Evolutionary conservation across 2,329 filamentous ascomycete species (phyloP).

Genomic region (Teratosphaeria viscida): DNA sequence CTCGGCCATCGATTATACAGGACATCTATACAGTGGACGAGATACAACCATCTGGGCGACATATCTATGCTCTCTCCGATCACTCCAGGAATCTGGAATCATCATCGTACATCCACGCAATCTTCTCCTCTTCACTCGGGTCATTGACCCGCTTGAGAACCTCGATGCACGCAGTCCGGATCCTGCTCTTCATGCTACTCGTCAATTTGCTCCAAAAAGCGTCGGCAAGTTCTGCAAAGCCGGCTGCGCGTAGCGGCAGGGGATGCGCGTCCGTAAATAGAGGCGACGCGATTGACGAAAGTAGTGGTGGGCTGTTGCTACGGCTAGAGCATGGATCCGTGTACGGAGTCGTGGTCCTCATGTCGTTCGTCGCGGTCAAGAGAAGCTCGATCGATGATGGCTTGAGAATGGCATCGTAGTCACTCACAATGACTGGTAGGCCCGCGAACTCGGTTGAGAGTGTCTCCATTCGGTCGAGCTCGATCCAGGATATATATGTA

Average conservation of each 20-base stretch:
- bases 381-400: slow-evolving; percentile 1
- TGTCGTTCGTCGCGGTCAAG: background rate
- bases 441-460: slow-evolving; percentile 11
- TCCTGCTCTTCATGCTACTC: slow-evolving; percentile 14
- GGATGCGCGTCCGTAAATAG: background rate
- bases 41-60: background rate
- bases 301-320: background rate
- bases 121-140: slow-evolving; percentile 5
- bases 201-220: slow-evolving; percentile 12
- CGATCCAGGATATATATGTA: background rate
- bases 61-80: background rate
- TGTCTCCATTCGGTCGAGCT: background rate
- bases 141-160: slow-evolving; percentile 19
- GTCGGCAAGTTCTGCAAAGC: slow-evolving; percentile 12
- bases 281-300: background rate
- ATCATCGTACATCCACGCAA: slow-evolving; percentile 15
- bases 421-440: slow-evolving; percentile 17
- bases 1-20: background rate
- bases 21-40: background rate
- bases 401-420: slow-evolving; percentile 10
- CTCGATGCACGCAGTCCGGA: slow-evolving; percentile 18
- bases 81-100: slow-evolving; percentile 23
- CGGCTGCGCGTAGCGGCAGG: background rate
- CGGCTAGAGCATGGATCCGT: background rate
- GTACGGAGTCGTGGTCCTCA: background rate